Percentiles rank a stretch among this genome's conserved stretches.
These are phyloP conservation scores for Leptographium procerum DNA, from an alignment of 2,329 filamentous ascomycete species.

Conservation along the genomic window DNA sequence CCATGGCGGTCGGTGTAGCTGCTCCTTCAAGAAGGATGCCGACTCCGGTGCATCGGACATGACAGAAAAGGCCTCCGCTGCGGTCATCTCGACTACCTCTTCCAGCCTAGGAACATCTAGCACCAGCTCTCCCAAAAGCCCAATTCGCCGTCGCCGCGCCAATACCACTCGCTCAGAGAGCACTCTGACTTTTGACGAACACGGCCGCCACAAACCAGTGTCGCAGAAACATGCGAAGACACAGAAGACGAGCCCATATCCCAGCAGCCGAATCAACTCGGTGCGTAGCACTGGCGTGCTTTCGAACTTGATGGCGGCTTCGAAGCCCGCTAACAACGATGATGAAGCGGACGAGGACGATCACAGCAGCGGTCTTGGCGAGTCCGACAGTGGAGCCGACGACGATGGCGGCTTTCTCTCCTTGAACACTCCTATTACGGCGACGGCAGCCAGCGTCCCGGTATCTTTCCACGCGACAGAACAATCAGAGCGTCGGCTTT, in stretches of 20 bases:
- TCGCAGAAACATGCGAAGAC: slow-evolving; percentile 49
- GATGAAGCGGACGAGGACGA: slow-evolving; percentile 23
- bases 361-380: slow-evolving; percentile 6
- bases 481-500: slow-evolving; percentile 31
- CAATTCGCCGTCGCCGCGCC: slow-evolving; percentile 26
- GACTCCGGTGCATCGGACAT: slow-evolving; percentile 34
- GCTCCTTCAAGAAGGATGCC: slow-evolving; percentile 49
- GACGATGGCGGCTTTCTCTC: slow-evolving; percentile 3
- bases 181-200: slow-evolving; percentile 47
- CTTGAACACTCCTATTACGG: slow-evolving; percentile 23
- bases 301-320: slow-evolving; percentile 19
- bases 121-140: slow-evolving; percentile 23
- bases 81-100: slow-evolving; percentile 15
- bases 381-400: slow-evolving; percentile 10
- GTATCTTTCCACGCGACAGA: slow-evolving; percentile 2
- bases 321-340: slow-evolving; percentile 25
- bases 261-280: slow-evolving; percentile 46
- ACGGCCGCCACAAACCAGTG: slow-evolving; percentile 51
- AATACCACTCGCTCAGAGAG: slow-evolving; percentile 52
- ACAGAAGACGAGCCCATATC: slow-evolving; percentile 52
- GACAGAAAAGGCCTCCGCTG: not conserved
- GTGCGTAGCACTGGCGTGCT: slow-evolving; percentile 41
- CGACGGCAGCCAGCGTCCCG: slow-evolving; percentile 9
- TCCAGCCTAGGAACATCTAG: slow-evolving; percentile 5
- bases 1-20: slow-evolving; percentile 56